Evolutionary conservation across 1,284 basidiomycete genomes (phyloP).

Genomic region (Cutaneotrichosporon curvatum): DNA sequence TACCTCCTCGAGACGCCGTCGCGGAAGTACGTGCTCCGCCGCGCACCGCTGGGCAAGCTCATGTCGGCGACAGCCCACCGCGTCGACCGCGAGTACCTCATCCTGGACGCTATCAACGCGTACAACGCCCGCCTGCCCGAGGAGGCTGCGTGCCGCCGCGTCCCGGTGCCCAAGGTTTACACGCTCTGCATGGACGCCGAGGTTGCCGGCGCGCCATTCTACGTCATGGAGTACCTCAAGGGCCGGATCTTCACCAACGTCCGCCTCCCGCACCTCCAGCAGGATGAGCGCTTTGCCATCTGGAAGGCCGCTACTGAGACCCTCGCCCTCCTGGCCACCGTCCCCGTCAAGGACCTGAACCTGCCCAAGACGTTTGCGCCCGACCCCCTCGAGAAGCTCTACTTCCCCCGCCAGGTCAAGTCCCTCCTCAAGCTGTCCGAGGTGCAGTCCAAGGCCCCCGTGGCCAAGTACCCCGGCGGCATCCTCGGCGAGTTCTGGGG

Average conservation of each 20-base stretch:
- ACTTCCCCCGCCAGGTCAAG: slow-evolving; percentile 88
- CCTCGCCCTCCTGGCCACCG: slow-evolving; percentile 65
- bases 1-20: slow-evolving; percentile 51
- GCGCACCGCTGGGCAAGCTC: slow-evolving; percentile 84
- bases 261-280: slow-evolving; percentile 60
- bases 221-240: slow-evolving; percentile 89
- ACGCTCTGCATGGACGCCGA: slow-evolving; percentile 68
- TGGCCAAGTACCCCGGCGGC: slow-evolving; percentile 22
- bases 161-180: slow-evolving; percentile 82
- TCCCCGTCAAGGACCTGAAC: slow-evolving; percentile 63
- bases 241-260: slow-evolving; percentile 88
- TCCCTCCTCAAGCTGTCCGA: slow-evolving; percentile 67
- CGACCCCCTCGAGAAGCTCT: slow-evolving; percentile 52
- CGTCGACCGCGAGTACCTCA: slow-evolving; percentile 82
- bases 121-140: slow-evolving; percentile 53
- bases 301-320: slow-evolving; percentile 70
- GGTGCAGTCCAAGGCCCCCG: slow-evolving; percentile 64
- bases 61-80: slow-evolving; percentile 86
- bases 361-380: slow-evolving; percentile 69
- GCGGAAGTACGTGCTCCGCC: slow-evolving; percentile 61
- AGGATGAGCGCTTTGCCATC: slow-evolving; percentile 53
- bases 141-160: slow-evolving; percentile 36
- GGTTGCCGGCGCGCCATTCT: slow-evolving; percentile 84
- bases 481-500: slow-evolving; percentile 48
- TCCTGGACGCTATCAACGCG: slow-evolving; percentile 65